Percentiles rank a stretch among this genome's conserved stretches.
phyloP scores from a whole-genome alignment of 2,329 filamentous ascomycete genomes.

The Aspergillus sp. region DNA sequence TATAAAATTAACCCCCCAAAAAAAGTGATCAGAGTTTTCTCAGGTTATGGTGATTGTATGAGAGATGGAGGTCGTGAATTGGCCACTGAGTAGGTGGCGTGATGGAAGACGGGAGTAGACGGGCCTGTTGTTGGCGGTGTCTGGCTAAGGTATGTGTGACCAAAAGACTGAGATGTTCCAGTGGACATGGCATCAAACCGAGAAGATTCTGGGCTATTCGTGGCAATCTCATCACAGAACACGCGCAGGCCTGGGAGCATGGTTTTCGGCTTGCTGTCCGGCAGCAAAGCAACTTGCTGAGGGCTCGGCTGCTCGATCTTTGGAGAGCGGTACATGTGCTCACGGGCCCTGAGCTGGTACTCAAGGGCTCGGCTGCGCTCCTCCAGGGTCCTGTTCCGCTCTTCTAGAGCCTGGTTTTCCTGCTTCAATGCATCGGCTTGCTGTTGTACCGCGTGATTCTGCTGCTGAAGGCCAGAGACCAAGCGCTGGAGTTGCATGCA shows the following conservation, averaged over 20 bases:
- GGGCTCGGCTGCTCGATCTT: conserved; percentile 33
- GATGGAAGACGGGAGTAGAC: conserved; percentile 35
- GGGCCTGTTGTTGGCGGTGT: conserved; percentile 37
- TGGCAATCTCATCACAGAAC: conserved; percentile 35
- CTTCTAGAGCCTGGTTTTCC: conserved; percentile 35
- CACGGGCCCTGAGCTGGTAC: conserved; percentile 40
- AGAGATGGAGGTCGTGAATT: conserved; percentile 31
- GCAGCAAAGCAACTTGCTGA: conserved; percentile 24
- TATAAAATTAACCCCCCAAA: conserved; percentile 13
- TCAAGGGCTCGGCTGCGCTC: conserved; percentile 39
- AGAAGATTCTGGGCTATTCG: conserved; percentile 24
- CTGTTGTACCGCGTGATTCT: conserved; percentile 35
- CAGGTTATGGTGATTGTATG: conserved; percentile 22
- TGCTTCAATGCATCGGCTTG: conserved; percentile 35
- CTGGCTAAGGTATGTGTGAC: conserved; percentile 30
- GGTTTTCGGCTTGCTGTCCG: conserved; percentile 32
- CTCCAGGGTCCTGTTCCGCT: conserved; percentile 36
- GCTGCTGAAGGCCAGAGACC: conserved; percentile 35
- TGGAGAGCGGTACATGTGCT: conserved; percentile 39
- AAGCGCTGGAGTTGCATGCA: conserved; percentile 41
- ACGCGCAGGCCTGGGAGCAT: conserved; percentile 37
- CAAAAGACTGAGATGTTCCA: conserved; percentile 29
- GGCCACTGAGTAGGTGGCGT: conserved; percentile 27
- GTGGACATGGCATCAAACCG: conserved; percentile 25
- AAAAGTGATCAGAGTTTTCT: conserved; percentile 7